Evolutionary conservation across 257 asterid genomes (phyloP), one percentile per base, ranked within the genome.

Genomic region (Fraxinus excelsior): DNA sequence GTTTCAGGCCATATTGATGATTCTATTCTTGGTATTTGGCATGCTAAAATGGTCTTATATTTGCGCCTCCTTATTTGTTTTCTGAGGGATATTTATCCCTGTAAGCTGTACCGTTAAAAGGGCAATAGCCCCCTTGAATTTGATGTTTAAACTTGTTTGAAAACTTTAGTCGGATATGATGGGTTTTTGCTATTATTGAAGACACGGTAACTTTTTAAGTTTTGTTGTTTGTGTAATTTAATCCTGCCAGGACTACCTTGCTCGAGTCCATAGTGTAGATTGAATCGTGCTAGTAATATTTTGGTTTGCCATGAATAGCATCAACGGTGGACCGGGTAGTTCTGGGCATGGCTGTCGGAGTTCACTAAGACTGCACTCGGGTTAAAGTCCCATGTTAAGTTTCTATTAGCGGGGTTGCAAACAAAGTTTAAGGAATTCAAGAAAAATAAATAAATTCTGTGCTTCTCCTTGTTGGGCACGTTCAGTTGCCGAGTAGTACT

Each of bases 1-100:
- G 91, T 67, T 86, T 86, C 87, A 83, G 91, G 77, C 93, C 93
- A n/a, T 88, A 88, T 32, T 86, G 84, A 86, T 40, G 81, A 78
- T 23, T 49, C 75, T 32, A 25, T 67, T 46, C 44, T 46, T n/a
- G 80, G 14, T 60, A 10, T 16, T 37, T 44, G 75, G 73, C 69
- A 49, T 78, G 82, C 77, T 76, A 80, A 60, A 82, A 31, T 7
- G 18, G 32, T 44, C 56, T 64, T 75, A 78, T 37, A 42, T 60
- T 44, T 42, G 74, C 74, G 23, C 80, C 75, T 69, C 60, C 29
- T 25, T 76, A 42, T 76, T 71, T 18, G 67, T 60, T 60, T 60
- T 8, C 21, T 58, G 12, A 35, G 32, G n/a, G 74, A 21, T 38
- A 62, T 23, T 60, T 44, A 71, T 62, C 68, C 69, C 23, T 70